Evolutionary conservation across 2,329 filamentous ascomycete genomes (phyloP).

Genomic region (Aquanectria penicillioides): DNA sequence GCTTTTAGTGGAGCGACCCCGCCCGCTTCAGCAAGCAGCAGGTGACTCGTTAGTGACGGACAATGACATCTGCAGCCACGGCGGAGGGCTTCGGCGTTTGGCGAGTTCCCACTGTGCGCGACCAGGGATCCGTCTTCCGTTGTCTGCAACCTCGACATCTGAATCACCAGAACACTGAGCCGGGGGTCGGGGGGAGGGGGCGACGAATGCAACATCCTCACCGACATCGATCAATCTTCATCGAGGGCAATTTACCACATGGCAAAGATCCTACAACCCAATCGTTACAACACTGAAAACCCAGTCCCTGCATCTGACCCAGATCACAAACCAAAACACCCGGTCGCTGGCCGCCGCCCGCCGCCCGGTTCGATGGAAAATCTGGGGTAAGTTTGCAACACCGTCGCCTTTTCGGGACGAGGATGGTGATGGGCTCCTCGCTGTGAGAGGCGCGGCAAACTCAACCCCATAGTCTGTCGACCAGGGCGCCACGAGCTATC

Average conservation of each 20-base stretch:
- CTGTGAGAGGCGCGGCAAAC: slow-evolving; percentile 40
- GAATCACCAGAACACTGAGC: too few relatives aligned
- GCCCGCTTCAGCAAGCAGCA: slow-evolving; percentile 1
- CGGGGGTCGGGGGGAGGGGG: not conserved
- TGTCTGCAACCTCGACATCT: too few relatives aligned
- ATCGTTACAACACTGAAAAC: not conserved
- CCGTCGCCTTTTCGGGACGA: slow-evolving; percentile 24
- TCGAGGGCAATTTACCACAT: slow-evolving; percentile 17
- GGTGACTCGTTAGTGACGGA: too few relatives aligned
- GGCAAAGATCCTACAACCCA: slow-evolving; percentile 12
- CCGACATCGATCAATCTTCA: slow-evolving; percentile 22
- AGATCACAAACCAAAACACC: slow-evolving; percentile 21
- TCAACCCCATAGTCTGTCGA: slow-evolving; percentile 8
- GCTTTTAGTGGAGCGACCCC: slow-evolving; percentile 6
- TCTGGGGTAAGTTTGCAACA: slow-evolving; percentile 24
- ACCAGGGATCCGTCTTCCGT: not conserved
- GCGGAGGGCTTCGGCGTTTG: not conserved
- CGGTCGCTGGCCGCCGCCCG: slow-evolving; percentile 16
- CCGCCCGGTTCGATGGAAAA: slow-evolving; percentile 22
- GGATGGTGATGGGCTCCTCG: slow-evolving; percentile 35
- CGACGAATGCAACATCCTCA: slow-evolving; percentile 5
- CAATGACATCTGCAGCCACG: too few relatives aligned
- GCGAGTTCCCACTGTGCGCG: not conserved
- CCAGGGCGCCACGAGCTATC: slow-evolving; percentile 16
- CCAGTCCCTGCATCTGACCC: slow-evolving; percentile 20